Percentiles rank a stretch among this genome's conserved stretches.
Conservation (phyloP, 768 basidiomycete genomes). For the Baorangia bicolor region DNA sequence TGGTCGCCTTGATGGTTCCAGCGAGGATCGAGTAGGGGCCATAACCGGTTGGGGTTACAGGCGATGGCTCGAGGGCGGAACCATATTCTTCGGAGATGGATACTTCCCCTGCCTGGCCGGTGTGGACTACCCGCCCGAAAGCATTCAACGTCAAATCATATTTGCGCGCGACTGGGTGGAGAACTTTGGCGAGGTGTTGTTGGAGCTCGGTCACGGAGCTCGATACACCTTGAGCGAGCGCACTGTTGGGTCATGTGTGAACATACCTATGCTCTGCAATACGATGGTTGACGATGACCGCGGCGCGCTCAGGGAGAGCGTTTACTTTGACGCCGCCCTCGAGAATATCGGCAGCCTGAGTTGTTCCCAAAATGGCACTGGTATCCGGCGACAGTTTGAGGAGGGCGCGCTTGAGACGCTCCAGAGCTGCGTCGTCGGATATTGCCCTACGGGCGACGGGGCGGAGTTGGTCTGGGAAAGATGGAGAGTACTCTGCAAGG, state of each 20-base stretch:
- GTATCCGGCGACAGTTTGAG: not conserved
- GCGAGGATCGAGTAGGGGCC: conserved; percentile 21
- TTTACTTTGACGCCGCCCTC: not conserved
- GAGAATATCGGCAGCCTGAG: not conserved
- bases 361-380: not conserved
- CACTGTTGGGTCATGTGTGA: not conserved
- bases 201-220: conserved; percentile 21
- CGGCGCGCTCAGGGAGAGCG: not conserved
- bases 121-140: conserved; percentile 46
- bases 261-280: conserved; percentile 59
- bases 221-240: not conserved
- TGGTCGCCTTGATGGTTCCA: conserved; percentile 36
- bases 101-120: conserved; percentile 43
- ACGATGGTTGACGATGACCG: conserved; percentile 60
- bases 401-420: not conserved
- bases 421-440: not conserved
- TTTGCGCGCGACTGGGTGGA: conserved; percentile 41
- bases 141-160: conserved; percentile 59
- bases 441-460: not conserved
- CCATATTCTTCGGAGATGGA: conserved; percentile 48
- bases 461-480: not conserved
- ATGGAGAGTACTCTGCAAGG: not conserved
- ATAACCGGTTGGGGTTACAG: conserved; percentile 42
- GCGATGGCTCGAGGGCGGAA: conserved; percentile 61
- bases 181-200: conserved; percentile 28